Evolutionary conservation across 2,329 filamentous ascomycete genomes (phyloP), one percentile per base, ranked within the genome.

Genomic region (Trichoderma gracile): DNA sequence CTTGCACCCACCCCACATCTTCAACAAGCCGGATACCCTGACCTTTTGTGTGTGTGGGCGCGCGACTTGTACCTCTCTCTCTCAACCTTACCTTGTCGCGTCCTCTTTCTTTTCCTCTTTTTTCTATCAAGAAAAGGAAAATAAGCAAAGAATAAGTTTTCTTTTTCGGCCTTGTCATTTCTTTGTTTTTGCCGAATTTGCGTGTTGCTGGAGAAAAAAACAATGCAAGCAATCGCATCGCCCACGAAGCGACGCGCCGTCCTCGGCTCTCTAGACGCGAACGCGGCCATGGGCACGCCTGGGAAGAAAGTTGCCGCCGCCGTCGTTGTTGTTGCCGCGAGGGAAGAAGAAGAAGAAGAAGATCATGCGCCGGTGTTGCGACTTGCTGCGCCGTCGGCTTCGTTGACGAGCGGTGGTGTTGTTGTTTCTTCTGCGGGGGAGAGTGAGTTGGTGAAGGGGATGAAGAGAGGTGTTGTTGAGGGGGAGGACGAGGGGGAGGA

Each of bases 221-320:
- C 46, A 54, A 65, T 65, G 63, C 49, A 65, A 42, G 40, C 66
- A 25, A 46, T 15, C 33, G 52, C 76, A 47, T 78, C 78, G 52
- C 80, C 80, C 12, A 67, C 72, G 43, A 82, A 81, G 71, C 75
- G 80, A 79, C 81, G 81, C 79, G 80, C 78, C 77, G 79, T 78
- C 67, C 79, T 83, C 46, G 80, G 77, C 58, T 72, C 78, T 23
- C 74, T 81, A 57, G 76, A 82, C 73, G 77, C 78, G 62, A 83
- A 83, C 75, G 77, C 77, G 71, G 73, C 43, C 10, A 33, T 63
- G 58, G 40, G 45, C 30, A 63, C 64, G n/a, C 64, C 64, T 8
- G 38, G 42, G n/a, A 49, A 33, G 40, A 65, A 65, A 30, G 27
- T 30, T 30, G 27, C 8, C 27, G 27, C 8, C 5, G 25, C 5